Evolutionary conservation across 352 stramenopile species (phyloP).

Genomic region (Peronosclerospora sorghi): DNA sequence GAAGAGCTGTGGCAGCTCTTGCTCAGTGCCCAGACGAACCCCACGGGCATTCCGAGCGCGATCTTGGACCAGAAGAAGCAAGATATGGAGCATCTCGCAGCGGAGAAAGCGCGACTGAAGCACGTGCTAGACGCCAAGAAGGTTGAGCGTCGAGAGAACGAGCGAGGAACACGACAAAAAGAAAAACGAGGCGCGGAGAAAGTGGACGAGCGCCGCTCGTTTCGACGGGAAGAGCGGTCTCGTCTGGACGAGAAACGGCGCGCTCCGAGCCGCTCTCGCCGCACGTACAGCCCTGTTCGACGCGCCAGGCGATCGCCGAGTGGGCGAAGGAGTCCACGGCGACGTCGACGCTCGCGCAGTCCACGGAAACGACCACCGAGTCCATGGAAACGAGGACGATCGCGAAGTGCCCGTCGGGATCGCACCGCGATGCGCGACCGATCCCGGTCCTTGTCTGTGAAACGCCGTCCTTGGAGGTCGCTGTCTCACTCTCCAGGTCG

Average conservation of each 20-base stretch:
- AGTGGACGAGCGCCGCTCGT: neutral
- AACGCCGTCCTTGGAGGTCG: constrained; percentile 17
- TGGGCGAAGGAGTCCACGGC: constrained; percentile 3
- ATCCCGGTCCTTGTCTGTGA: constrained; percentile 19
- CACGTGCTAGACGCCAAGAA: constrained; percentile 48
- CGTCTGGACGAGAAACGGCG: constrained; percentile 1
- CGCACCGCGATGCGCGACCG: constrained; percentile 10
- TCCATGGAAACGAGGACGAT: constrained; percentile 8
- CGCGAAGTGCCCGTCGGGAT: constrained; percentile 9
- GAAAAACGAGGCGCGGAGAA: neutral
- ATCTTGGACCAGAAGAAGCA: constrained; percentile 88
- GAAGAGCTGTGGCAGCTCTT: constrained; percentile 87
- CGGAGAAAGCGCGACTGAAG: constrained; percentile 48
- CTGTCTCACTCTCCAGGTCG: constrained; percentile 15
- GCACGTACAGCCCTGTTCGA: constrained; percentile 2
- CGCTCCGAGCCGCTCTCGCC: constrained; percentile 7
- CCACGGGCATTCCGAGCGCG: constrained; percentile 74
- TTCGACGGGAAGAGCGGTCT: neutral
- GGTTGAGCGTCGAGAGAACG: constrained; percentile 6
- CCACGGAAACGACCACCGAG: constrained; percentile 5
- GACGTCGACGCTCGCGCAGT: constrained; percentile 5
- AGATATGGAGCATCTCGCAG: constrained; percentile 56
- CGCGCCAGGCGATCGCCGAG: constrained; percentile 9
- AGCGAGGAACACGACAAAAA: neutral
- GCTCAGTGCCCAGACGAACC: constrained; percentile 79